Conservation (phyloP, 805 yeast species). For the Ogataea degrootiae region DNA sequence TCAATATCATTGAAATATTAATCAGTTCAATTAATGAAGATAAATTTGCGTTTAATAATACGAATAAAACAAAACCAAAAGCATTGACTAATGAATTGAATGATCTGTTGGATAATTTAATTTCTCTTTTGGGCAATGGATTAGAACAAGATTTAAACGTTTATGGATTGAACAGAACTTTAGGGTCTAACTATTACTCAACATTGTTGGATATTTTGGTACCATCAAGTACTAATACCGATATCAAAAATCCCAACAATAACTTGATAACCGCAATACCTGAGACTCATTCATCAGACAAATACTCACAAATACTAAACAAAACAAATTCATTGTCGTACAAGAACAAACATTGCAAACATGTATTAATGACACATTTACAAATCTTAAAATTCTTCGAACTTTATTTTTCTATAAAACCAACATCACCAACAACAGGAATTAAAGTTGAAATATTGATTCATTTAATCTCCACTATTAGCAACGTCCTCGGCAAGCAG, state of each 20-base stretch:
- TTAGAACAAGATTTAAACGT: slow-evolving; percentile 40
- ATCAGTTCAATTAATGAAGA: slow-evolving; percentile 35
- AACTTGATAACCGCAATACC: slow-evolving; percentile 12
- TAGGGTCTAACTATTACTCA: slow-evolving; percentile 48
- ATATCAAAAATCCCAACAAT: too few species aligned
- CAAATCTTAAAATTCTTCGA: slow-evolving; percentile 48
- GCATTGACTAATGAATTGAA: slow-evolving; percentile 14
- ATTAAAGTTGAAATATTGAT: slow-evolving; percentile 20
- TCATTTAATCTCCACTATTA: slow-evolving; percentile 36
- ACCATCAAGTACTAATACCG: slow-evolving; percentile 23
- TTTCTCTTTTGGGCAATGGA: slow-evolving; percentile 33
- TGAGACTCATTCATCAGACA: slow-evolving; percentile 25
- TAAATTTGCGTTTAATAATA: slow-evolving; percentile 28
- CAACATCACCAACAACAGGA: slow-evolving; percentile 5
- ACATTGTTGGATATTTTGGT: slow-evolving; percentile 38
- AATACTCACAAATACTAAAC: slow-evolving; percentile 11
- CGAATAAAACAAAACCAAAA: slow-evolving; percentile 9
- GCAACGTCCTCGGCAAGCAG: slow-evolving; percentile 42
- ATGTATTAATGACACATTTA: slow-evolving; percentile 38
- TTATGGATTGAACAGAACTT: slow-evolving; percentile 48
- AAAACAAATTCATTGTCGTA: slow-evolving; percentile 14
- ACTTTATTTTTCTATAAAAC: slow-evolving; percentile 31
- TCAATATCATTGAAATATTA: slow-evolving; percentile 49
- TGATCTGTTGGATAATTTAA: slow-evolving; percentile 19
- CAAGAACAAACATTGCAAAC: slow-evolving; percentile 37